Base-by-base conservation (phyloP, 768 basidiomycete genomes). In the Favolaschia claudopus region DNA sequence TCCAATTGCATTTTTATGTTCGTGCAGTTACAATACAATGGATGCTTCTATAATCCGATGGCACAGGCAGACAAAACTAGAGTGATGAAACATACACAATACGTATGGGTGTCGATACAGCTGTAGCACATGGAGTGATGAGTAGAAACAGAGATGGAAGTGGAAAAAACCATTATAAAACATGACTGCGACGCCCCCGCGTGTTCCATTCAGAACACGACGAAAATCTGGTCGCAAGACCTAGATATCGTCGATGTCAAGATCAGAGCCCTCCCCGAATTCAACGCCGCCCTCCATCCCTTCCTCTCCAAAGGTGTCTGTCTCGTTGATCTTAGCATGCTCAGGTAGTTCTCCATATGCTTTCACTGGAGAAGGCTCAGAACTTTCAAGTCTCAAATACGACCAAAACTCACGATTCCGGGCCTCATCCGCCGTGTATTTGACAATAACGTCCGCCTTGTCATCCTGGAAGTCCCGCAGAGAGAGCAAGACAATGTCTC, bases 381-480 rank as follows among this genome's bases (percentile, higher is more conserved):
- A n/a, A n/a, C n/a, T n/a, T n/a, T n/a, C n/a, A n/a, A n/a, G n/a
- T n/a, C n/a, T n/a, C n/a, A n/a, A n/a, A n/a, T n/a, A n/a, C 22
- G 63, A 37, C 42, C 7, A 19, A 40, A 25, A 82, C 86, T 61
- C 68, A 85, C 88, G 63, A 73, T 91, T 93, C 60, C 93, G 84
- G 39, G 93, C 93, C 72, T 99, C 96, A 72, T 99, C 96, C 33
- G 95, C 88, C 2, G 96, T 97, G 76, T 99, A 99, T 78, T 97
- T 97, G 69, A 98, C 96, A 71, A 99, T 98, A 46, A 99, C 96
- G 79, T 99, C 97, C 19, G 96, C 97, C 76, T 98, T 98, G 79
- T 93, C 95, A 68, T 99, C 97, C 76, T 99, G 96, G 87, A 99
- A 99, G 47, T 99, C 97, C 63, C 97, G 93, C 45, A 99, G 83